Base-by-base conservation (phyloP, 345 rosid genomes). In the Salix viminalis region DNA sequence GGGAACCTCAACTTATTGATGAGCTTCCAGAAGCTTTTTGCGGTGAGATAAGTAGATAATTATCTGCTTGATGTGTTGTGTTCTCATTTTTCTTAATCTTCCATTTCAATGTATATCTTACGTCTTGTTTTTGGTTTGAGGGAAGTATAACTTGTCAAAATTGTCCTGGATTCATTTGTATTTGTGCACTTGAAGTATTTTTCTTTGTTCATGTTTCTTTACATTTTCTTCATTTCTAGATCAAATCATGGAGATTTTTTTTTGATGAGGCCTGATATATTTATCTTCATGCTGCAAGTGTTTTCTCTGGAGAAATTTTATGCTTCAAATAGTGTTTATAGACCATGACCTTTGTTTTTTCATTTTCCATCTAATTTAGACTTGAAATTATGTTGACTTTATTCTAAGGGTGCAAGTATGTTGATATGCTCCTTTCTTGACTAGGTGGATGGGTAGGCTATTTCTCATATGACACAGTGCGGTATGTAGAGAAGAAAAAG, bases 371-470 rank as follows among this genome's bases (percentile, higher is more conserved):
- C 58, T 41, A 10, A 6, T 23, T 26, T 69, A 44, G 60, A 64
- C 65, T 36, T 2, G 7, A 60, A 67, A 70, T n/a, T 11, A 36
- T 32, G 7, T 24, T 65, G 18, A 56, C 44, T 21, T 44, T 44
- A 50, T 26, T 19, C 16, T 24, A 12, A 18, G 15, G 18, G 9
- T 65, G 48, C 30, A 18, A 41, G 48, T n/a, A 26, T 54, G 42
- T 12, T 65, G 16, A 36, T 65, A n/a, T 30, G 19, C 52, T 14
- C 41, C 68, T 44, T 73, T 65, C 66, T 85, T 76, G 78, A 56
- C 72, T 80, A 95, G 98, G 97, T 85, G 99, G 99, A 6, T 93
- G 99, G 97, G 99, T 93, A 50, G 99, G 97, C 42, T 95, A 90
- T 77, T 93, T 95, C 76, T 95, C 97, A 4, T 95, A 95, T 82